Evolutionary conservation across 768 basidiomycete genomes (phyloP), one percentile per base, ranked within the genome.

Genomic region (Tylopilus felleus): DNA sequence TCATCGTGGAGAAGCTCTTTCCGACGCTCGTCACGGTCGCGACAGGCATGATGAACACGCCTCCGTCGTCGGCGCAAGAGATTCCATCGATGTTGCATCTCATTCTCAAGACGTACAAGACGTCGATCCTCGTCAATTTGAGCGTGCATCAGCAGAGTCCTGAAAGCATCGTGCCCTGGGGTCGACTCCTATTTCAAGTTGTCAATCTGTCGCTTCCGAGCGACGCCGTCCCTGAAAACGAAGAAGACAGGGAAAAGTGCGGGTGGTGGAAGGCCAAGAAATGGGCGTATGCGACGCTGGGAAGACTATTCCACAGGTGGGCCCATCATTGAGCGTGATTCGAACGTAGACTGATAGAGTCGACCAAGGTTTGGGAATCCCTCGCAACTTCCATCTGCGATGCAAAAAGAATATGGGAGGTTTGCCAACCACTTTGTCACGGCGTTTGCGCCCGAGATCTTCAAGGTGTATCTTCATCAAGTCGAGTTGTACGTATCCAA

Each of bases 191-290:
- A 41, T 93, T 95, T 72, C 77, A 80, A 47, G 80, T 93, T 19
- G 80, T 94, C n/a, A 85, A 87, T 57, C 71, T 91, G 40, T 75
- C 78, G 53, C 74, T 93, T 27, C 88, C 88, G 0, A 71, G 74
- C 49, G 81, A 83, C 3, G 79, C 76, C 21, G 79, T 92, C 0
- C 86, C 89, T 2, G 81, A 78, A 27, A 83, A 89, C 52, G 80
- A 84, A 56, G 88, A 92, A 6, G 87, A 88, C 16, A 76, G 88
- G 33, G 90, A 93, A 73, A 77, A 77, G 44, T 81, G 77, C 43
- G 88, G 90, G 62, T 96, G 93, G 93, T 92, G 91, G 88, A 87
- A 86, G 66, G 80, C 87, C 9, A 95, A 95, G 74, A 96, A 96
- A 66, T 95, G 93, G 93, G 90, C 93, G 1, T 93, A 86, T 65